phyloP scores from a whole-genome alignment of 179 eudicot species.

The Spinacia oleracea region DNA sequence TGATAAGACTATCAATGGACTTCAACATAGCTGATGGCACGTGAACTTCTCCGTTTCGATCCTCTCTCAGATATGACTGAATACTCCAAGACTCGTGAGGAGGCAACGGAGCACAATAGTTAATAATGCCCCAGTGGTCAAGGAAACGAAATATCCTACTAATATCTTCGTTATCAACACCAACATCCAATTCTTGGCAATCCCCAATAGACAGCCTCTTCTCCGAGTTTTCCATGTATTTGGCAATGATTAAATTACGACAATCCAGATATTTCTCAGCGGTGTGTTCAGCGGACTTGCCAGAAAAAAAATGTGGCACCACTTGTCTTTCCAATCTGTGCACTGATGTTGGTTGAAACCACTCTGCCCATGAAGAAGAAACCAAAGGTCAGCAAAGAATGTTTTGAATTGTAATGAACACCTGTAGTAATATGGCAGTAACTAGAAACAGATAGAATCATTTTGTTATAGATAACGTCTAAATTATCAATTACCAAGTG shows the following conservation, averaged over 20 bases:
- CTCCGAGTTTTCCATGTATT: constrained; percentile 72
- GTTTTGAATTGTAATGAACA: background rate
- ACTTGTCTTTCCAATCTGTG: constrained; percentile 90
- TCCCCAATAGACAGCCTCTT: constrained; percentile 63
- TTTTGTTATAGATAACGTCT: too few relatives aligned
- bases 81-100: constrained; percentile 43
- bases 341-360: constrained; percentile 82
- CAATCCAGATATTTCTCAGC: constrained; percentile 86
- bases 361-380: constrained; percentile 47
- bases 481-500: too few relatives aligned
- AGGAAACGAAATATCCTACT: constrained; percentile 79
- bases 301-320: constrained; percentile 82
- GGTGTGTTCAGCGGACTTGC: constrained; percentile 69
- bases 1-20: constrained; percentile 85
- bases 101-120: constrained; percentile 61
- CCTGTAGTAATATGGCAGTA: constrained; percentile 1
- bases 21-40: constrained; percentile 81
- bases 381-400: background rate
- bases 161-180: constrained; percentile 61
- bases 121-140: constrained; percentile 88
- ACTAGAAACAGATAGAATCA: background rate
- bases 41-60: constrained; percentile 70
- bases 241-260: constrained; percentile 64
- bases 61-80: constrained; percentile 61
- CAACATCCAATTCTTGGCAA: constrained; percentile 55